Evolutionary conservation across 768 basidiomycete genomes (phyloP).

Genomic region (Sarcodon sp.): DNA sequence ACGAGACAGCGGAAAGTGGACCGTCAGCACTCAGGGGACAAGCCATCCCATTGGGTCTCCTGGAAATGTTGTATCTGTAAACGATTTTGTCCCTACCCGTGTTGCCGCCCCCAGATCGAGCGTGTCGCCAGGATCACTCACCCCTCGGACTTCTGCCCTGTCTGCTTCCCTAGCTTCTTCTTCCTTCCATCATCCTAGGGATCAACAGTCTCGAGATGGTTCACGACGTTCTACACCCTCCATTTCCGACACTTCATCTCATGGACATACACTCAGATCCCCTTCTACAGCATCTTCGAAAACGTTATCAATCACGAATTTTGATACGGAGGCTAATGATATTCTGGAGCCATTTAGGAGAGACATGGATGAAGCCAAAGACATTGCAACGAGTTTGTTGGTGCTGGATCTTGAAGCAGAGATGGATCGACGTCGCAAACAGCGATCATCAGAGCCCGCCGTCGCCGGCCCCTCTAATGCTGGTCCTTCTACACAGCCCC

Average conservation of each 20-base stretch:
- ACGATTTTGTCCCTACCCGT: conserved; percentile 40
- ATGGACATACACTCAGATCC: conserved; percentile 7
- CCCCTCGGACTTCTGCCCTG: conserved; percentile 40
- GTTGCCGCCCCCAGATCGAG: conserved; percentile 7
- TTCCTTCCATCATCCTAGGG: conserved; percentile 39
- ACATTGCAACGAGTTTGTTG: conserved; percentile 35
- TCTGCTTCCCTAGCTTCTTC: conserved; percentile 59
- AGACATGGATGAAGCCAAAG: conserved; percentile 32
- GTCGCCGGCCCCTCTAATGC: not conserved
- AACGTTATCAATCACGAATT: conserved; percentile 9
- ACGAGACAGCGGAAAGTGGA: conserved; percentile 5
- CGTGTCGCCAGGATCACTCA: conserved; percentile 24
- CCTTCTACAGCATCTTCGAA: conserved; percentile 13
- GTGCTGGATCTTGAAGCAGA: conserved; percentile 30
- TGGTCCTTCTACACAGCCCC: conserved; percentile 3
- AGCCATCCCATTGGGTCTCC: not conserved
- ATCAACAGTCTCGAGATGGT: conserved; percentile 9
- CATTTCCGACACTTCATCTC: conserved; percentile 2
- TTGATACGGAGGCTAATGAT: conserved; percentile 8
- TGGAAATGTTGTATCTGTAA: conserved; percentile 25
- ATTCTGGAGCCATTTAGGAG: conserved; percentile 27
- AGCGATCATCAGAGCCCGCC: conserved; percentile 1
- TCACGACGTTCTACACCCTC: conserved; percentile 3
- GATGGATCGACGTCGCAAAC: conserved; percentile 13
- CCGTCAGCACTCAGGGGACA: not conserved